These are phyloP conservation scores for Tolypocladium capitatum DNA, from an alignment of 2,329 filamentous ascomycete species.

Conservation along the genomic window DNA sequence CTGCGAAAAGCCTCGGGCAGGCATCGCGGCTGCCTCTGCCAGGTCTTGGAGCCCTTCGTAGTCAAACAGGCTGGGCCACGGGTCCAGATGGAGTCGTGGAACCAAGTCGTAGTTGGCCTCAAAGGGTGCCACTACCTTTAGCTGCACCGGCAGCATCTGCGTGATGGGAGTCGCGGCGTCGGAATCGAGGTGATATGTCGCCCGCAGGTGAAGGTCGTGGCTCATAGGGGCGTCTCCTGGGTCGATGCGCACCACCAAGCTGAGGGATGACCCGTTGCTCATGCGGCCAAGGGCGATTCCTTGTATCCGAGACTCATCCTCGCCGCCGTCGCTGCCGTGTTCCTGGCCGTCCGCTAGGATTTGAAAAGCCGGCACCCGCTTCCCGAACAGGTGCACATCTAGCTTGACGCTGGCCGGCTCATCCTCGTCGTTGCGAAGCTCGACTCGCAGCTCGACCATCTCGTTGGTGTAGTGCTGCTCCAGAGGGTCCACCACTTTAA, in stretches of 20 bases:
- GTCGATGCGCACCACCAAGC: constrained; percentile 34
- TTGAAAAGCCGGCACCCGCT: constrained; percentile 32
- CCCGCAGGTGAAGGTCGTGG: constrained; percentile 58
- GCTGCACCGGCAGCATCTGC: constrained; percentile 54
- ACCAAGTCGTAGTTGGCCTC: constrained; percentile 83
- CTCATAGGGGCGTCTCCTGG: constrained; percentile 36
- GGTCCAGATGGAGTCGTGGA: constrained; percentile 60
- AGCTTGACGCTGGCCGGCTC: constrained; percentile 61
- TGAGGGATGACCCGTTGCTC: constrained; percentile 27
- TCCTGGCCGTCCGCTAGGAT: constrained; percentile 23
- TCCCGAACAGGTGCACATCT: constrained; percentile 53
- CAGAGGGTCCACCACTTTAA: constrained; percentile 48
- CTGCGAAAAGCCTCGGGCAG: constrained; percentile 54
- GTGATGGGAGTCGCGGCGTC: constrained; percentile 71
- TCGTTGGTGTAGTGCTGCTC: constrained; percentile 82
- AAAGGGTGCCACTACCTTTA: constrained; percentile 72
- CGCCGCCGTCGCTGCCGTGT: constrained; percentile 17
- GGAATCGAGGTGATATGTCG: constrained; percentile 64
- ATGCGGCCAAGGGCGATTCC: constrained; percentile 35
- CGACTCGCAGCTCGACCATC: constrained; percentile 51
- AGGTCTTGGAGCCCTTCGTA: constrained; percentile 32
- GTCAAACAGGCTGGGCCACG: constrained; percentile 82
- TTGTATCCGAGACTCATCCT: constrained; percentile 29
- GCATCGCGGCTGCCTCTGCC: constrained; percentile 12
- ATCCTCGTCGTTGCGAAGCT: constrained; percentile 71